phyloP scores from a whole-genome alignment of 2,329 filamentous ascomycete genomes.

The Botrytis paeoniae region DNA sequence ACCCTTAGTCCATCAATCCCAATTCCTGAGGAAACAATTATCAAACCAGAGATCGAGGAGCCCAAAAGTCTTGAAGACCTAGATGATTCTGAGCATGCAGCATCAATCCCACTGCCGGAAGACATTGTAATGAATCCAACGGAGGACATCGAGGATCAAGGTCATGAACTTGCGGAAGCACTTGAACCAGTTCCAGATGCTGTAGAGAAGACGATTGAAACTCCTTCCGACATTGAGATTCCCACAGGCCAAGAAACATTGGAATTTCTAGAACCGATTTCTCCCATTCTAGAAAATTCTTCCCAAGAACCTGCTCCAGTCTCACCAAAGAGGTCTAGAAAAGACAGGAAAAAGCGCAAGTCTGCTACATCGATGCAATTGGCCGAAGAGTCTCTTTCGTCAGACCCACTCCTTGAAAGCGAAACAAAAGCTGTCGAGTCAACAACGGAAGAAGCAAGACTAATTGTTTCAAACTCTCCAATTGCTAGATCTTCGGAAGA shows the following conservation, averaged over 20 bases:
- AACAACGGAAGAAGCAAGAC: neutral
- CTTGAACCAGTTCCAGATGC: neutral
- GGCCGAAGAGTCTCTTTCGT: neutral
- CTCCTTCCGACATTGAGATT: neutral
- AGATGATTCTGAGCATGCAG: neutral
- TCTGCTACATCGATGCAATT: constrained; percentile 16
- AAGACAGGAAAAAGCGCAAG: constrained; percentile 29
- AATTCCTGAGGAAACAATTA: neutral
- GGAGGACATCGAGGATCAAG: neutral
- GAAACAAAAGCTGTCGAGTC: neutral
- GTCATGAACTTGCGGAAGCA: neutral
- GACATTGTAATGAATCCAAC: neutral
- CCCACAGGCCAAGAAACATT: neutral
- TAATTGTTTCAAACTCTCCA: neutral
- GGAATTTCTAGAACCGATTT: neutral
- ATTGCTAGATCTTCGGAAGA: neutral
- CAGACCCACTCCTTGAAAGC: neutral
- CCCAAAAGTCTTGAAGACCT: neutral
- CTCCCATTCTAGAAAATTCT: neutral
- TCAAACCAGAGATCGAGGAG: neutral
- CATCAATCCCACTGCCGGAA: neutral
- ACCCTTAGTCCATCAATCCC: neutral
- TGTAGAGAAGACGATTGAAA: neutral
- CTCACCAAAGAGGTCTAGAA: constrained; percentile 26
- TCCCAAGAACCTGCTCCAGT: constrained; percentile 18